A percentile compares a stretch with the other conserved stretches of the same genome.
phyloP scores from a whole-genome alignment of 176 grass and related monocot species.

The Cocos nucifera region DNA sequence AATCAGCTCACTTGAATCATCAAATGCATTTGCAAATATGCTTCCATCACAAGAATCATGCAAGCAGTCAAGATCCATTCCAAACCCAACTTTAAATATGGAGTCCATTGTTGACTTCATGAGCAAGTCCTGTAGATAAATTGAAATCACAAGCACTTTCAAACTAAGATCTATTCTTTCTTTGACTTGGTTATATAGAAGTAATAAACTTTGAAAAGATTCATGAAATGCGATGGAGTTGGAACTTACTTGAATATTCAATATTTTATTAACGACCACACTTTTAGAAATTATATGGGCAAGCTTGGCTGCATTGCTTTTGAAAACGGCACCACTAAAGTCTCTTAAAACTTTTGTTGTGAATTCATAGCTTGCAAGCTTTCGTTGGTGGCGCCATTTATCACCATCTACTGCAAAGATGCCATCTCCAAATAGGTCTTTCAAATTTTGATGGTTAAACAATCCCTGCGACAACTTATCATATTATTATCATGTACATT shows the following conservation, averaged over 20 bases:
- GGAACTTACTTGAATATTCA: constrained; percentile 38
- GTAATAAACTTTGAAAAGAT: too few species aligned
- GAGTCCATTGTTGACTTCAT: constrained; percentile 59
- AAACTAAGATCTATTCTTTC: too few species aligned
- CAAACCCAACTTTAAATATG: constrained; percentile 49
- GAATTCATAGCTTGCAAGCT: constrained; percentile 63
- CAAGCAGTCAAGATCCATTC: constrained; percentile 35
- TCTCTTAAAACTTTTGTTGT: constrained; percentile 41
- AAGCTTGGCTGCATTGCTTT: constrained; percentile 37
- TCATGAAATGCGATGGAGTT: too few species aligned
- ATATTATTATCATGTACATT: too few species aligned
- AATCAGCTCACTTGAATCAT: constrained; percentile 55
- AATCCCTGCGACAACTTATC: constrained; percentile 17
- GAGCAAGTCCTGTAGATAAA: constrained; percentile 20
- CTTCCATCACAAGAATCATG: constrained; percentile 17
- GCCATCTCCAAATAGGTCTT: constrained; percentile 48
- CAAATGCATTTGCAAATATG: constrained; percentile 49
- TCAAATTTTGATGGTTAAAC: constrained; percentile 31
- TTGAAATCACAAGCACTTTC: not conserved
- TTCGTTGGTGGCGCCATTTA: constrained; percentile 52
- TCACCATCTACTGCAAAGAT: constrained; percentile 63
- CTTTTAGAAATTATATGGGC: constrained; percentile 13
- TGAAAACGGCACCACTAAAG: constrained; percentile 45
- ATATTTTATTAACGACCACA: not conserved
- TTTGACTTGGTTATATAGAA: too few species aligned